Evolutionary conservation across 2,329 filamentous ascomycete species (phyloP), one percentile per base, ranked within the genome.

Genomic region (Harringtonia lauricola): DNA sequence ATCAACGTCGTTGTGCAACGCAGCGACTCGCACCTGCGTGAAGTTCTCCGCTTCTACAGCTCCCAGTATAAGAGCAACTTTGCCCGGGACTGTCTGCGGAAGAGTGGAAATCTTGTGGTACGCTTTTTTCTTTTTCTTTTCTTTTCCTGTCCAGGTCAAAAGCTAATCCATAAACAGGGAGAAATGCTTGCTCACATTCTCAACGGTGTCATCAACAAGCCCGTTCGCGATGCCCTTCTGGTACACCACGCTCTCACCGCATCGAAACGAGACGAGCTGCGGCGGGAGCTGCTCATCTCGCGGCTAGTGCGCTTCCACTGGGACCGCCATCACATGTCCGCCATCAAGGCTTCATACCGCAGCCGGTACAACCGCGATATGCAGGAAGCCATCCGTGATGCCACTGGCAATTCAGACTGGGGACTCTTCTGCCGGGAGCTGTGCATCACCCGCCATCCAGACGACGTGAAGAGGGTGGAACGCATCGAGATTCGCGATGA

Each of bases 171-270:
- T 15, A n/a, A n/a, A 15, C 47, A 95, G 89, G 92, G 92, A 51
- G 92, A 98, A 66, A 80, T 94, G 18, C 79, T 96, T 31, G 86
- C 88, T 0, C 92, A 96, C 63, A 86, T 96, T 54, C 81, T 98
- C 57, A 95, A 96, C 64, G 92, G 92, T 55, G 81, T 94, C 45
- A 94, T 96, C 67, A 96, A 96, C 66, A 85, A 85, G 47, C 89
- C 92, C 7, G 87, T 94, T 49, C 86, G 92, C 44, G 92, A 96
- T 61, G 87, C 90, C 3, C 74, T 95, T 31, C 79, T 96, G 3
- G 71, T 98, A 2, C 81, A 94, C 62, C 92, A 96, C 65, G 90
- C 92, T 2, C 79, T 96, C 51, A 83, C 80, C 18, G 76, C 83
- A 37, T 81, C 82, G 4, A 76, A 72, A 51, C 76, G 76, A 50